Evolutionary conservation across 1,284 basidiomycete genomes (phyloP), one percentile per base, ranked within the genome.

Genomic region (Entoloma clypeatum): DNA sequence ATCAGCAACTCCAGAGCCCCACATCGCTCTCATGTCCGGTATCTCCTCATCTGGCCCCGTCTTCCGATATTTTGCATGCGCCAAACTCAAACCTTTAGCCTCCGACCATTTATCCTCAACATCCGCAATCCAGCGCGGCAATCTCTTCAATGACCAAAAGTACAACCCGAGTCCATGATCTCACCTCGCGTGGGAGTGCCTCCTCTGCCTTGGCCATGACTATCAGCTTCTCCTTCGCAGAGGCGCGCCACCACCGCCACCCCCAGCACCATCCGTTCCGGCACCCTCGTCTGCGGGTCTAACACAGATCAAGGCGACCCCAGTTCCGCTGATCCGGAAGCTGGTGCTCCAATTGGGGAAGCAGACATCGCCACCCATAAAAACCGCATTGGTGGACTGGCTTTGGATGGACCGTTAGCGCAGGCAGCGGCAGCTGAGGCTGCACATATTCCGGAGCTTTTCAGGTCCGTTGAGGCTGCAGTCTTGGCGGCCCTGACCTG

Each of bases 71-170:
- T 74, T 77, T 44, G 79, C 81, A 0, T 79, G 74, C 43, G 61
- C 67, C 0, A 79, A 83, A 47, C 63, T 85, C 25, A 56, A 55
- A 3, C 62, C 67, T 1, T 52, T 81, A 8, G 67, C 75, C 1
- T 51, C 59, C 9, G 72, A 72, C 21, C 60, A 67, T 10, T 63
- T 65, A 3, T 37, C 67, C 0, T 46, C 61, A 4, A 44, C 59
- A 2, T 71, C 69, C 0, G 56, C 62, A 9, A 53, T 68, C 0
- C 65, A 69, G 24, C 70, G 86, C 5, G 67, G 71, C 1, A 70
- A 74, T 0, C 59, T 90, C 1, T 88, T 88, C 53, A 71, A 69
- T 1, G 85, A 89, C 52, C 80, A 85, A 55, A 84, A 81, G 51
- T 73, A 76, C 32, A 72, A 68, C 17, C 81, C 81, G 0, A 78